Evolutionary conservation across 176 grass and related monocot species (phyloP).

Genomic region (Tillandsia leiboldiana): DNA sequence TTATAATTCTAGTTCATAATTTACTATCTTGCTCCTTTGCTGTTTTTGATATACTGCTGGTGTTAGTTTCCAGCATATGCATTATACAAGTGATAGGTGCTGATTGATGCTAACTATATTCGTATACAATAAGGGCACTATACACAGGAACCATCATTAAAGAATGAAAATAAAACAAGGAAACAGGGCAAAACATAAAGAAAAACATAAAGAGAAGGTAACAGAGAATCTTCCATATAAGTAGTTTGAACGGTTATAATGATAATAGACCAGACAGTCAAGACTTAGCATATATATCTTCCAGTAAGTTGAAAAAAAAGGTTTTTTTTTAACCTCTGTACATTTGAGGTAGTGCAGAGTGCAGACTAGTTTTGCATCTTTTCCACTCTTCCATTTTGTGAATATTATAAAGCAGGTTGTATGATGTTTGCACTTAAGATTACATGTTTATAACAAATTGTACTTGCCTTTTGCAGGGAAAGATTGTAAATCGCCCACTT

Average conservation of each 20-base stretch:
- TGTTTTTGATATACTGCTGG: neutral
- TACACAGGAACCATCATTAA: no score
- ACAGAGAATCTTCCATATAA: neutral
- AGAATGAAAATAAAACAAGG: no score
- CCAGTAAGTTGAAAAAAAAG: neutral
- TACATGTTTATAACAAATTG: neutral
- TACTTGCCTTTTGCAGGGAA: constrained; percentile 29
- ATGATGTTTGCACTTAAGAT: neutral
- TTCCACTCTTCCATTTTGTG: neutral
- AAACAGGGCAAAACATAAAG: no score
- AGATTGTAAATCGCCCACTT: constrained; percentile 79
- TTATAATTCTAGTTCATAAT: neutral
- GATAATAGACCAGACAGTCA: neutral
- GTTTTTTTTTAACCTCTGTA: neutral
- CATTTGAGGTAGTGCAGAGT: neutral
- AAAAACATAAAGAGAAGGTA: no score
- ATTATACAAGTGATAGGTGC: neutral
- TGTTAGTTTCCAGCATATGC: neutral
- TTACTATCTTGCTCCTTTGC: neutral
- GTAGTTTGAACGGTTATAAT: neutral
- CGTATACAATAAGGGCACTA: neutral
- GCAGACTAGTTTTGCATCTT: neutral
- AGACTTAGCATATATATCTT: neutral
- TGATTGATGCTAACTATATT: neutral
- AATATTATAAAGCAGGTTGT: neutral